Evolutionary conservation across 257 asterid genomes (phyloP), one percentile per base, ranked within the genome.

Genomic region (Avicennia marina): DNA sequence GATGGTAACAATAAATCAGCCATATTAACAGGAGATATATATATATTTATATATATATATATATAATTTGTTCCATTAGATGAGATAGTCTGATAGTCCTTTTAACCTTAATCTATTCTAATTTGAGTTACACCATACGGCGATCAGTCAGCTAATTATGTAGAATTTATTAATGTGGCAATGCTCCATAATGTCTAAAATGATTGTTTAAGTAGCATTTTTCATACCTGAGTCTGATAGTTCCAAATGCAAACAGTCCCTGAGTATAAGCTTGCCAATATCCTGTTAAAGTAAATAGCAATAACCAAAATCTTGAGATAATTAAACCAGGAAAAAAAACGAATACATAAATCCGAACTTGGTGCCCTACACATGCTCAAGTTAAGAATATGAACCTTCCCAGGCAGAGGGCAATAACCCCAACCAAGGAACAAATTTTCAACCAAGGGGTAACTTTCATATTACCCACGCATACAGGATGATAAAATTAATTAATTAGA

Each of bases 201-300:
- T 53, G 20, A 49, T 29, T 7, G 20, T 39, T 25, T 26, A 62
- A 48, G 45, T 16, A 18, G 53, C 64, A 43, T 12, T 50, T 24
- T 17, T 8, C 61, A 33, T 76, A 90, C 96, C 98, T 90, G 98
- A 41, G 80, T 80, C 81, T 87, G 98, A 77, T 84, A 90, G 76
- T 90, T 90, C 98, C 95, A 87, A 49, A 90, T 87, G 81, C 94
- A 83, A 38, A 90, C 85, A 26, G 90, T 79, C 73, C 98, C 98
- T 0, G 95, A 87, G 63, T 90, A 87, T 78, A 90, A 67, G 82
- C 98, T 90, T 62, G 96, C 75, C 75, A 87, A 64, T 71, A 90
- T 87, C 96, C 98, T 90, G 79, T 52, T 33, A 53, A 68, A 58
- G 52, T 16, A 50, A 31, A 63, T 26, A 12, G 38, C 65, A 81